phyloP scores from a whole-genome alignment of 2,329 filamentous ascomycete genomes.

The Aspergillus costaricaensis region DNA sequence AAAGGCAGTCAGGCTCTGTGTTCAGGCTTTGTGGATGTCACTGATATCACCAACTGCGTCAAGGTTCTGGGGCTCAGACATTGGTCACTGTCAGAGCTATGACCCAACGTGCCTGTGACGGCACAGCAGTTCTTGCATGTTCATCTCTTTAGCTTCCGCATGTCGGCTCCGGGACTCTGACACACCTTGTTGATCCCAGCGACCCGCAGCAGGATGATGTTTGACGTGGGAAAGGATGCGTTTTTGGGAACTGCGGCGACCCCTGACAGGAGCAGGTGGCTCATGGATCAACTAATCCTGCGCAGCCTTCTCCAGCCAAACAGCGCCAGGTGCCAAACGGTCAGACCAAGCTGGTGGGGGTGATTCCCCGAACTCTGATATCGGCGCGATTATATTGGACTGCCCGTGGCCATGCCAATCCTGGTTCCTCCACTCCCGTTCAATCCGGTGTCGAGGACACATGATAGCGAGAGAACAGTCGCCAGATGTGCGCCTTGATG shows the following conservation, averaged over 20 bases:
- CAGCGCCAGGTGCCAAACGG: constrained; percentile 12
- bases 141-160: constrained; percentile 15
- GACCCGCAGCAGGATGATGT: constrained; percentile 14
- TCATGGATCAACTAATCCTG: constrained; percentile 16
- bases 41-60: constrained; percentile 34
- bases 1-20: not conserved
- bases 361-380: constrained; percentile 14
- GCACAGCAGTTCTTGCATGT: constrained; percentile 27
- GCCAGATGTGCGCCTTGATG: constrained; percentile 16
- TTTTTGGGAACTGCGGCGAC: constrained; percentile 18
- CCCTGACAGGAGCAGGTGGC: constrained; percentile 21
- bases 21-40: not conserved
- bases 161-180: constrained; percentile 6
- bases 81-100: constrained; percentile 19
- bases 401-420: constrained; percentile 7
- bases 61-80: constrained; percentile 18
- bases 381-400: constrained; percentile 17
- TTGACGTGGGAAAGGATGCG: constrained; percentile 16
- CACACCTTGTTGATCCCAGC: constrained; percentile 16
- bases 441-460: constrained; percentile 12
- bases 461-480: constrained; percentile 15
- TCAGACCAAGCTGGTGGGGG: constrained; percentile 7
- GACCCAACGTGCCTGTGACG: constrained; percentile 22
- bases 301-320: constrained; percentile 8
- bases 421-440: constrained; percentile 10